Evolutionary conservation across 805 yeast genomes (phyloP), one percentile per base, ranked within the genome.

Genomic region (Teunomyces kruisii): DNA sequence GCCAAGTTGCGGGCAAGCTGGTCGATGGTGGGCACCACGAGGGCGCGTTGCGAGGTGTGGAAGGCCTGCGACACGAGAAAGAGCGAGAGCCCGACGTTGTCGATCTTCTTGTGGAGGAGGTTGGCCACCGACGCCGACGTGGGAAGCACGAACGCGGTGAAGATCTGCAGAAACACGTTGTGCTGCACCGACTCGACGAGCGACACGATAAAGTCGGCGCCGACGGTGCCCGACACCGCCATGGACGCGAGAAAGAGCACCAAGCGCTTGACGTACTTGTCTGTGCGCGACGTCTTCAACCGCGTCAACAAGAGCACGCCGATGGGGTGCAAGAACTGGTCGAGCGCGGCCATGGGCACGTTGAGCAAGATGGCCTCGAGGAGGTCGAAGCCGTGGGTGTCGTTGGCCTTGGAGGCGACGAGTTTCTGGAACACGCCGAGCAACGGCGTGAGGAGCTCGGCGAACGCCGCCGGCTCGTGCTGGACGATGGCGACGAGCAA

Each of bases 401-500:
- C 98, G 56, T 89, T 85, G 12, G 81, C 76, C 53, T 85, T 86
- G 0, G 97, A 88, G 1, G 97, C 82, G 42, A 94, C 81, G 52
- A 94, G 72, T 62, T 91, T 89, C 68, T 95, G 99, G 74, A 88
- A 95, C n/a, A 94, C 96, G 32, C 99, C 99, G 32, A 94, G 71
- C 26, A 94, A 78, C 3, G 97, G 96, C 29, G 86, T 79, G 33
- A 89, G 62, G 56, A 52, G 72, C 24, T 57, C 60, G 6, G 51
- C 67, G 50, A 78, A 77, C 1, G 65, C 57, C 2, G 57, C 39
- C 2, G 78, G 70, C 40, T 75, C 76, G 38, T 77, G 80, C 37
- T 64, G 64, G 28, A 86, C 67, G 15, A 92, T 82, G 6, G 88
- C 82, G 44, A 81, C 77, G 32, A 94, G 70, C 42, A 94, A 71